A percentile compares a stretch with the other conserved stretches of the same genome.
phyloP scores from a whole-genome alignment of 495 filamentous ascomycete species.

The Chaetomium fimeti region DNA sequence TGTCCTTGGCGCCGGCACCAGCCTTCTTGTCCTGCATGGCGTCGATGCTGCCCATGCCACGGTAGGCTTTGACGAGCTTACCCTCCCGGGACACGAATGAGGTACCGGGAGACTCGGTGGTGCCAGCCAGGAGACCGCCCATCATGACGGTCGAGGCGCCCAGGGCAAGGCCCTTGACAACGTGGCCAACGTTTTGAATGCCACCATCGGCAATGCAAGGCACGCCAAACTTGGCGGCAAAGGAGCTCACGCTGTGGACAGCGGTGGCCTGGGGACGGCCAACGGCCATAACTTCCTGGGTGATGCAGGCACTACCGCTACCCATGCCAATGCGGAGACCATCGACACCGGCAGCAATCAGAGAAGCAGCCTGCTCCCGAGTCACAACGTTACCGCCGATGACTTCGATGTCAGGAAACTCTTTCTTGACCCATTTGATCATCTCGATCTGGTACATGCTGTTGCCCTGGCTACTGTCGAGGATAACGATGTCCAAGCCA shows the following conservation, averaged over 20 bases:
- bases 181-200: conserved; percentile 97
- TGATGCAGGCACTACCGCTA: conserved; percentile 96
- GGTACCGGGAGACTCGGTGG: conserved; percentile 93
- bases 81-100: conserved; percentile 94
- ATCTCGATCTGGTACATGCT: conserved; percentile 96
- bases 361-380: conserved; percentile 82
- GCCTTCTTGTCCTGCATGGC: conserved; percentile 99
- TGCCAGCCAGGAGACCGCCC: conserved; percentile 95
- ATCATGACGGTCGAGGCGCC: conserved; percentile 98
- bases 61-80: conserved; percentile 97
- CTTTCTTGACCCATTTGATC: conserved; percentile 90
- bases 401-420: conserved; percentile 82
- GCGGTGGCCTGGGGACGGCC: conserved; percentile 91
- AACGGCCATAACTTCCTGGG: conserved; percentile 99
- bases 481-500: conserved; percentile 90
- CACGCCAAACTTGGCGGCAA: conserved; percentile 90
- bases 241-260: conserved; percentile 82
- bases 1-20: conserved; percentile 60
- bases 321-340: conserved; percentile 99
- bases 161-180: conserved; percentile 94
- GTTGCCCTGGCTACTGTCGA: conserved; percentile 96
- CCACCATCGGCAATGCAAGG: conserved; percentile 98
- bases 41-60: conserved; percentile 97
- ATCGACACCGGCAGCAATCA: conserved; percentile 94
- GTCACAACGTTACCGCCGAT: conserved; percentile 99